Percentiles rank a stretch among this genome's conserved stretches.
phyloP scores from a whole-genome alignment of 805 yeast species.

The Sugiyamaella boreocaroliniensis region DNA sequence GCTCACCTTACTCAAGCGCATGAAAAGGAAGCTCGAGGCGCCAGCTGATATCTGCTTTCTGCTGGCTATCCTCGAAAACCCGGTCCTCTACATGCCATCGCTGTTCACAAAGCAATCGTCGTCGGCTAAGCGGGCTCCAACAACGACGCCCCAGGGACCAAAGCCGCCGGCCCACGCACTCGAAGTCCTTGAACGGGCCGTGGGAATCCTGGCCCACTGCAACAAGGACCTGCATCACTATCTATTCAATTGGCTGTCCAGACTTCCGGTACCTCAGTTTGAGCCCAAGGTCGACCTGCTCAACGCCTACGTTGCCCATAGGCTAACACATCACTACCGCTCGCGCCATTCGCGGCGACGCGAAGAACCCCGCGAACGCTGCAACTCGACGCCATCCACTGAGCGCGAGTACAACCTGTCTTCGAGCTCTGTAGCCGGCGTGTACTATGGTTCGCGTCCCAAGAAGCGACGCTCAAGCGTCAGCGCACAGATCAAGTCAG shows the following conservation, averaged over 20 bases:
- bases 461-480: slow-evolving; percentile 11
- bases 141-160: background rate
- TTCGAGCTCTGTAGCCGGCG: background rate
- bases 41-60: slow-evolving; percentile 51
- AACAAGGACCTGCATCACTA: slow-evolving; percentile 37
- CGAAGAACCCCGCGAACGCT: background rate
- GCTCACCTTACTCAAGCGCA: slow-evolving; percentile 46
- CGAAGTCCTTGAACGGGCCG: slow-evolving; percentile 58
- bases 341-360: slow-evolving; percentile 1
- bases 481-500: slow-evolving; percentile 29
- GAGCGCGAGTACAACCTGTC: background rate
- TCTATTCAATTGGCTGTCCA: slow-evolving; percentile 52
- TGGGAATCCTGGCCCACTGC: slow-evolving; percentile 59
- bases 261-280: slow-evolving; percentile 40
- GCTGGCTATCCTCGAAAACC: slow-evolving; percentile 61
- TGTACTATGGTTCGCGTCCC: background rate
- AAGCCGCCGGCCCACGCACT: slow-evolving; percentile 37
- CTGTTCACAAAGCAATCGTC: slow-evolving; percentile 10
- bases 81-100: slow-evolving; percentile 38
- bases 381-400: background rate
- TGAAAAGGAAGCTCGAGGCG: slow-evolving; percentile 33
- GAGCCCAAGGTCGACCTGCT: slow-evolving; percentile 53
- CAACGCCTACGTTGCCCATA: slow-evolving; percentile 74
- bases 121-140: slow-evolving; percentile 7
- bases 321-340: slow-evolving; percentile 41